Base-by-base conservation (phyloP, 495 filamentous ascomycete genomes). In the Saxophila tyrrhenica region DNA sequence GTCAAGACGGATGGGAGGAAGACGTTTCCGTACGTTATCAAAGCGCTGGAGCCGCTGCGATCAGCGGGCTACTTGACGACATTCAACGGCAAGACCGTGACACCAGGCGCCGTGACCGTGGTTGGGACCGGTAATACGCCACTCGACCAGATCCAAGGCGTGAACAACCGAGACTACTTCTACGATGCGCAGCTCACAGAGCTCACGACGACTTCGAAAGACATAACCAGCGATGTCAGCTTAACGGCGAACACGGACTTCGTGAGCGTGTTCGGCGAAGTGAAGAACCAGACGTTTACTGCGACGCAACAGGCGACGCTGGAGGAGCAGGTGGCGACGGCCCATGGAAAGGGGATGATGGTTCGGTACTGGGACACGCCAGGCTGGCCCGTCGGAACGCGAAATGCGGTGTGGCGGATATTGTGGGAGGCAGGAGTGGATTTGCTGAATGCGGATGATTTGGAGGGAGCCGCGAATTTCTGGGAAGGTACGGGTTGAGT, bases 131-230 rank as follows among this genome's bases (percentile, higher is more conserved):
- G 69, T 46, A 67, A 67, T 49, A 66, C 67, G 1, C 68, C 68
- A 0, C 55, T 69, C 24, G 62, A 58, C 8, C 67, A 73, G 62
- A 71, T 85, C 10, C 70, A 72, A 25, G 67, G 73, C 22, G 65
- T 76, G 29, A 39, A 41, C 23, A 49, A 65, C 5, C 70, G 81
- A 11, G 75, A 81, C 64, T 78, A 78, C 52, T 85, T 84, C 70
- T 84, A 73, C 62, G 82, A 85, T 56, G 80, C 73, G 0, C 78
- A 75, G 15, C 71, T 84, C 20, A 67, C 73, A 1, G 54, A 66
- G 2, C 70, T 83, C 9, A 62, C 58, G 42, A 69, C 68, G 21
- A 64, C 71, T 3, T 54, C 63, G 48, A 54, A 62, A 25, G 71
- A 74, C 43, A 64, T 68, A 47, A 67, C 65, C 8, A 25, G 54